A percentile compares a stretch with the other conserved stretches of the same genome.
Conservation (phyloP, 2,329 filamentous ascomycete species). For the Colletotrichum destructivum region DNA sequence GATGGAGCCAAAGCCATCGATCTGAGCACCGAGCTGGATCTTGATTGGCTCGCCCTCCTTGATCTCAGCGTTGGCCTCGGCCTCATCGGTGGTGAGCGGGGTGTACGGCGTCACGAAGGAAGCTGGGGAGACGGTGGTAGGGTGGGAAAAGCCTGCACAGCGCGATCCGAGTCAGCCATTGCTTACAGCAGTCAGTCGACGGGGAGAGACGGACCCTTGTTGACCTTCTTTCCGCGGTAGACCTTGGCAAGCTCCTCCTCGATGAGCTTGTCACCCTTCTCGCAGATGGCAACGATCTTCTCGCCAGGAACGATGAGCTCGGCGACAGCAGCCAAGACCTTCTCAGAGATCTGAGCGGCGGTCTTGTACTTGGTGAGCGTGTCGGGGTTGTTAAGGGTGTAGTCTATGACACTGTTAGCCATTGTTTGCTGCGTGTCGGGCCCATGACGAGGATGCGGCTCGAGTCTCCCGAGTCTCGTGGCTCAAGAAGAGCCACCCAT, state of each 20-base stretch:
- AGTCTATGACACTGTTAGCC: slow-evolving; percentile 69
- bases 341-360: slow-evolving; percentile 94
- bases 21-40: slow-evolving; percentile 99
- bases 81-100: slow-evolving; percentile 86
- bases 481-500: slow-evolving; percentile 1
- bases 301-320: slow-evolving; percentile 83
- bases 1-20: slow-evolving; percentile 96
- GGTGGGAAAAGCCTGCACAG: slow-evolving; percentile 84
- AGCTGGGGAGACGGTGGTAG: slow-evolving; percentile 94
- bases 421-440: neutral
- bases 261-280: slow-evolving; percentile 94
- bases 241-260: slow-evolving; percentile 96
- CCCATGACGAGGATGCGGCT: slow-evolving; percentile 10
- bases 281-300: slow-evolving; percentile 95
- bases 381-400: slow-evolving; percentile 91
- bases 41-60: slow-evolving; percentile 92
- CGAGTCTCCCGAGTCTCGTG: slow-evolving; percentile 24
- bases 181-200: slow-evolving; percentile 40
- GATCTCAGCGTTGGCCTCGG: slow-evolving; percentile 84
- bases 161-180: slow-evolving; percentile 16
- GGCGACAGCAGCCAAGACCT: slow-evolving; percentile 89
- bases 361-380: slow-evolving; percentile 99
- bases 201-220: slow-evolving; percentile 78
- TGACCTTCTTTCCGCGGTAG: slow-evolving; percentile 97
- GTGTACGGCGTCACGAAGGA: slow-evolving; percentile 98